Evolutionary conservation across 768 basidiomycete genomes (phyloP), one percentile per base, ranked within the genome.

Genomic region (Auriscalpium microsporum): DNA sequence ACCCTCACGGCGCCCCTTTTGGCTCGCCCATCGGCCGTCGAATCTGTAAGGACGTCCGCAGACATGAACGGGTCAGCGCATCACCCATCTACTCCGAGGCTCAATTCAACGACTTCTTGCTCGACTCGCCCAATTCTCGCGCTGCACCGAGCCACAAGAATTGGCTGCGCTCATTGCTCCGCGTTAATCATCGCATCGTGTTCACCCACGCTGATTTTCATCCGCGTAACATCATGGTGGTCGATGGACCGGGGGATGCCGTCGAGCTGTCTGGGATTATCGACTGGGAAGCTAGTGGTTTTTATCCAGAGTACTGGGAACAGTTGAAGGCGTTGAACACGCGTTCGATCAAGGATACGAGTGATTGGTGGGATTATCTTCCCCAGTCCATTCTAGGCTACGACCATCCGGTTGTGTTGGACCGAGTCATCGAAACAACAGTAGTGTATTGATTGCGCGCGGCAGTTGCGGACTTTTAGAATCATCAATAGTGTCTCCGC

Each of bases 361-460:
- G 62, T 34, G 63, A 64, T 44, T 64, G 63, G 63, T 64, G 63
- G 63, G 56, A 58, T 14, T 46, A 37, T 19, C 47, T 64, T n/a
- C 63, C 63, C 19, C 28, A 33, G 23, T 48, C 19, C 23, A 54
- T 64, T 36, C 44, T 56, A 11, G 58, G 58, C 2, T 59, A 59
- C 37, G 53, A 62, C 16, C 48, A 34, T 11, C 52, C 56, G 28
- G 37, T 59, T 28, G 55, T 54, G 17, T 19, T 48, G 17, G 28
- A 28, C 28, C 28, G 28, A 28, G 28, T 28, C 28, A 28, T 28
- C 7, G 28, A 28, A 5, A 28, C 28, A 28, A 28, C 28, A 3
- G 28, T 28, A 5, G 28, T 28, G 28, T 28, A 28, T 28, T 28
- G 28, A 28, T 28, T 21, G 21, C 21, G 21, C 21, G 21, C 21